phyloP scores from a whole-genome alignment of 306 rosid species.

The Cicer arietinum region DNA sequence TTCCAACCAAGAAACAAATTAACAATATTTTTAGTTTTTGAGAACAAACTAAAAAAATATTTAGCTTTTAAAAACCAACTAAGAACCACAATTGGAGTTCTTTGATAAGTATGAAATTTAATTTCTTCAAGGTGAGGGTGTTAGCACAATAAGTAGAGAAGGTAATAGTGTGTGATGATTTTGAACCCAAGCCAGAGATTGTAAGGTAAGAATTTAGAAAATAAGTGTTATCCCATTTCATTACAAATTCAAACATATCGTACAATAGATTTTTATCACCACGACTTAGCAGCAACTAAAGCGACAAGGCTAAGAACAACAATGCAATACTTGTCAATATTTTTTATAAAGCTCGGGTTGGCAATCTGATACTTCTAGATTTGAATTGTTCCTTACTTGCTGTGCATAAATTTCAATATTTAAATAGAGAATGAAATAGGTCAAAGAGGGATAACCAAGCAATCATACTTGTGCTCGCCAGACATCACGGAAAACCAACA shows the following conservation, averaged over 20 bases:
- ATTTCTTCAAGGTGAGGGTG: neutral
- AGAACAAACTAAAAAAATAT: too few relatives aligned
- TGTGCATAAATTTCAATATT: neutral
- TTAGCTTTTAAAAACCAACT: too few relatives aligned
- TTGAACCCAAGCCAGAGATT: neutral
- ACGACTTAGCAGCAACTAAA: neutral
- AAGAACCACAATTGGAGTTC: too few relatives aligned
- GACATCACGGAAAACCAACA: neutral
- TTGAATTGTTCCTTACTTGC: neutral
- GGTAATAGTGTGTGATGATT: neutral
- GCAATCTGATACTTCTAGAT: neutral
- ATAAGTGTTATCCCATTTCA: too few relatives aligned
- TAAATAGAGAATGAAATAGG: neutral
- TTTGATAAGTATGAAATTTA: neutral
- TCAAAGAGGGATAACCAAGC: neutral
- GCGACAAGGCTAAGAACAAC: neutral
- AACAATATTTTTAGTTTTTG: too few relatives aligned
- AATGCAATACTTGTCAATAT: neutral
- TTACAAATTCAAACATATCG: neutral
- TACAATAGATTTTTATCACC: neutral
- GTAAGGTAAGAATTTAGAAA: neutral
- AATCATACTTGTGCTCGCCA: neutral
- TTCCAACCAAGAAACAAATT: too few relatives aligned
- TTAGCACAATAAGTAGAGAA: neutral
- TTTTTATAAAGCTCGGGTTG: neutral